A percentile compares a stretch with the other conserved stretches of the same genome.
Evolutionary conservation across 306 rosid species (phyloP).

Genomic region (Prunus mongolica): DNA sequence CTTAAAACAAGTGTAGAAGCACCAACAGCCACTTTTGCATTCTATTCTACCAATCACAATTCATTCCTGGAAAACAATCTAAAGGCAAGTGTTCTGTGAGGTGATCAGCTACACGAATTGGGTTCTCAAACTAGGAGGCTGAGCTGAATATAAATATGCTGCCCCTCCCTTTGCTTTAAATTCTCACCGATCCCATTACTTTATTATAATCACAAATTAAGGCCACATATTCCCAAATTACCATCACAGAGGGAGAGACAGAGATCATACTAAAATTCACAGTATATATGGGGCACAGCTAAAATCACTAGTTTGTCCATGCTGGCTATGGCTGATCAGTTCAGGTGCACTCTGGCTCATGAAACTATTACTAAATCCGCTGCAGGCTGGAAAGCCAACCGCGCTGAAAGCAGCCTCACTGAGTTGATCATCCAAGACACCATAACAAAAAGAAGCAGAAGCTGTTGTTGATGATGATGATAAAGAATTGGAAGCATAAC

Average conservation of each 20-base stretch:
- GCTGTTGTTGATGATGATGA: not conserved
- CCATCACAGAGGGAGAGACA: not conserved
- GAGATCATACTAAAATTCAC: not conserved
- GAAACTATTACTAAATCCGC: slow-evolving; percentile 43
- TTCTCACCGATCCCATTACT: not conserved
- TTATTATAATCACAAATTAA: not conserved
- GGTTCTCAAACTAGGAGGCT: too few species aligned
- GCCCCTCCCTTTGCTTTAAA: too few species aligned
- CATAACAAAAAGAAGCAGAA: slow-evolving; percentile 11
- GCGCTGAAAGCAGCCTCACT: slow-evolving; percentile 35
- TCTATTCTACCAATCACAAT: too few species aligned
- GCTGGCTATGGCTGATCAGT: slow-evolving; percentile 33
- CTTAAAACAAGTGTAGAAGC: too few species aligned
- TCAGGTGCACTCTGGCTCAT: slow-evolving; percentile 32
- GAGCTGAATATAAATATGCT: too few species aligned
- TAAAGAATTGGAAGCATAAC: slow-evolving; percentile 23
- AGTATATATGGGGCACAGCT: slow-evolving; percentile 55
- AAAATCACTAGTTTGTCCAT: slow-evolving; percentile 47
- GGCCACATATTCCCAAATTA: not conserved
- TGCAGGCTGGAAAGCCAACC: slow-evolving; percentile 33
- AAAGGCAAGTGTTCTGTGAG: too few species aligned
- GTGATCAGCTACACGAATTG: too few species aligned
- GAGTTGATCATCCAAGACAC: slow-evolving; percentile 26
- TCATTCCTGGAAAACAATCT: too few species aligned
- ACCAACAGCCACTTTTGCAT: too few species aligned